These are phyloP conservation scores for Perkinsus marinus DNA, from an alignment of 169 alveolate species.

Conservation along the genomic window DNA sequence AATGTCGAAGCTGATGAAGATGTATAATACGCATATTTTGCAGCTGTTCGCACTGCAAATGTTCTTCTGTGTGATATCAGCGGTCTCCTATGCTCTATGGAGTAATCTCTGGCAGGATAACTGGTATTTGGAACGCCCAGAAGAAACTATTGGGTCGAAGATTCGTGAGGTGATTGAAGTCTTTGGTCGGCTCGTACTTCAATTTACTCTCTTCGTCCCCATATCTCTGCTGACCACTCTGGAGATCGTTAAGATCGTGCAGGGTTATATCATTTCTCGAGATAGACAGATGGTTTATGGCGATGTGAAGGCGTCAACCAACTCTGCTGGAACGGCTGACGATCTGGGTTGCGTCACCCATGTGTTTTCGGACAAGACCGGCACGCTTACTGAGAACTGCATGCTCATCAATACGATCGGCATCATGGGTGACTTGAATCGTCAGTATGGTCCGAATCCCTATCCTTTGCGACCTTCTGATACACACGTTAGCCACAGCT, in stretches of 20 bases:
- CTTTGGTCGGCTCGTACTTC: constrained; percentile 61
- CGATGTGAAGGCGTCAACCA: constrained; percentile 40
- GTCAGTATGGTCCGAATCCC: background rate
- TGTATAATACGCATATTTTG: background rate
- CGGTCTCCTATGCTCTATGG: background rate
- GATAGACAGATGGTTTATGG: background rate
- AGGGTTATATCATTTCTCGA: constrained; percentile 27
- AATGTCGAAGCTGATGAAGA: background rate
- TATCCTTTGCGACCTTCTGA: background rate
- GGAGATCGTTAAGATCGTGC: constrained; percentile 33
- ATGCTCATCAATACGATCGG: constrained; percentile 63
- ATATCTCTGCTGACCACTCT: constrained; percentile 61
- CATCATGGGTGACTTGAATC: background rate
- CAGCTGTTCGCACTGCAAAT: background rate
- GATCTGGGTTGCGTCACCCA: constrained; percentile 89
- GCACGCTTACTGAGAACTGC: constrained; percentile 90
- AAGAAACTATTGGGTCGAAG: background rate
- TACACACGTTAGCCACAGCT: background rate
- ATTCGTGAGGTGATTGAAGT: constrained; percentile 23
- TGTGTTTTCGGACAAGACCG: constrained; percentile 94
- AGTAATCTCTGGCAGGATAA: background rate
- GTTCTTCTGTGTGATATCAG: background rate
- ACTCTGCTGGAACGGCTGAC: constrained; percentile 69
- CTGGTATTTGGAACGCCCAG: background rate
- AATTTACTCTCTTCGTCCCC: constrained; percentile 65